Conservation (phyloP, 352 stramenopile genomes). For the Vaucheria bursata region DNA sequence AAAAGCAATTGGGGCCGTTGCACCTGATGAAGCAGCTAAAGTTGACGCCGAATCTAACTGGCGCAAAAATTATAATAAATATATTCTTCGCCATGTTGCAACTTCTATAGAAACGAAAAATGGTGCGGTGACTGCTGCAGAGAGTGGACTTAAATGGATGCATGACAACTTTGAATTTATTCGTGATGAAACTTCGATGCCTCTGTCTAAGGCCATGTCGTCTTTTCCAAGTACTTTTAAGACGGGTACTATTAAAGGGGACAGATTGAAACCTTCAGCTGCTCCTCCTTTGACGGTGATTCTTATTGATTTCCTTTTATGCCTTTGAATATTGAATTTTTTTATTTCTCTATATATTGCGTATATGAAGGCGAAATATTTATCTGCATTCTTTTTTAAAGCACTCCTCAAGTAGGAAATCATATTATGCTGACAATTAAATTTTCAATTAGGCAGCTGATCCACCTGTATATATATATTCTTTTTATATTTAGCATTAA, state of each 20-base stretch:
- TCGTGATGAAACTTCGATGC: slow-evolving; percentile 54
- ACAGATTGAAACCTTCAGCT: slow-evolving; percentile 18
- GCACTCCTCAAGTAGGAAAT: no score
- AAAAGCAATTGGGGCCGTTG: slow-evolving; percentile 22
- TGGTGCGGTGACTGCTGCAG: slow-evolving; percentile 59
- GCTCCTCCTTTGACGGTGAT: slow-evolving; percentile 16
- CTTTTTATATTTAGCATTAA: neutral
- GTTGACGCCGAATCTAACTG: slow-evolving; percentile 57
- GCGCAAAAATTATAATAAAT: slow-evolving; percentile 68
- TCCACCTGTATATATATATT: neutral
- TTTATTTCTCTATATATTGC: no score
- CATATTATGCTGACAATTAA: no score
- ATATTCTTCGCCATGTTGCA: slow-evolving; percentile 64
- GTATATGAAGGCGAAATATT: no score
- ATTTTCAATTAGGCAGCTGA: neutral
- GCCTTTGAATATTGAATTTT: no score
- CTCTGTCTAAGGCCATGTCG: slow-evolving; percentile 62
- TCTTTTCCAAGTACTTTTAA: slow-evolving; percentile 53
- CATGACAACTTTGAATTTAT: slow-evolving; percentile 72
- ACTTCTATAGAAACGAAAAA: slow-evolving; percentile 57
- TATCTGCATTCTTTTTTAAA: no score
- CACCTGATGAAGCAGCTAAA: slow-evolving; percentile 48
- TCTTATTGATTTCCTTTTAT: no score
- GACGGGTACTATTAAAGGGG: slow-evolving; percentile 61
- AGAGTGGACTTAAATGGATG: slow-evolving; percentile 62